Conservation (phyloP, 2,329 filamentous ascomycete genomes). For the Xylariaceae sp. region DNA sequence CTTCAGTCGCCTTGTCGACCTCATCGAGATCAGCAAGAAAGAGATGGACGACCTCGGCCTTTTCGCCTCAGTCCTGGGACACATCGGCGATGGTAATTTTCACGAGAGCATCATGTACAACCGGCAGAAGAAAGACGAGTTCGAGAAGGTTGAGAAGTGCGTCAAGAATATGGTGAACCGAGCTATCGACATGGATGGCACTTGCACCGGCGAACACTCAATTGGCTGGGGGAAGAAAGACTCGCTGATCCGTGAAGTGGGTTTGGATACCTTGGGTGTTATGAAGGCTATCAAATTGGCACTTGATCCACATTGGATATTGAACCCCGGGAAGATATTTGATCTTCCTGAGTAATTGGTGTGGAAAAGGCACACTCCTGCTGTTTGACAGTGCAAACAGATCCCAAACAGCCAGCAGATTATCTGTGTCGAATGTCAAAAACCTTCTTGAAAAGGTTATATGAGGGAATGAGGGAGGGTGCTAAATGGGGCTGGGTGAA, state of each 20-base stretch:
- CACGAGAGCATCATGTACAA: slow-evolving; percentile 91
- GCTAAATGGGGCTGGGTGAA: too few species aligned
- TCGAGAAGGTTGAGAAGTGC: slow-evolving; percentile 70
- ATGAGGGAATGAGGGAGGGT: too few species aligned
- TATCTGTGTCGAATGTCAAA: too few species aligned
- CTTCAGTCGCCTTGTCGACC: slow-evolving; percentile 68
- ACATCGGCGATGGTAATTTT: slow-evolving; percentile 93
- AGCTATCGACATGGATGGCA: slow-evolving; percentile 92
- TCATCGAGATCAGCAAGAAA: slow-evolving; percentile 79
- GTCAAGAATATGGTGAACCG: slow-evolving; percentile 87
- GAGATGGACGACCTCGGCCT: slow-evolving; percentile 82
- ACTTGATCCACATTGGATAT: slow-evolving; percentile 79
- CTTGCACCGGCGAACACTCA: slow-evolving; percentile 84
- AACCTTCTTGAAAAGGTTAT: too few species aligned
- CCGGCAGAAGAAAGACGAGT: slow-evolving; percentile 62
- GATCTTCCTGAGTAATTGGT: slow-evolving; percentile 46
- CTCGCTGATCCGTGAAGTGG: slow-evolving; percentile 73
- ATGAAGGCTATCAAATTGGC: slow-evolving; percentile 83
- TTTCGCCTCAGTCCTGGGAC: slow-evolving; percentile 83
- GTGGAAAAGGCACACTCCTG: too few species aligned
- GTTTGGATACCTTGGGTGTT: slow-evolving; percentile 72
- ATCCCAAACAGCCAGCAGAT: too few species aligned
- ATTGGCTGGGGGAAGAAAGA: slow-evolving; percentile 85
- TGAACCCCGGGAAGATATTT: slow-evolving; percentile 93
- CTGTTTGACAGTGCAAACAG: too few species aligned